A percentile compares a stretch with the other conserved stretches of the same genome.
Conservation (phyloP, 257 asterid genomes). For the Solanum pinnatisectum region DNA sequence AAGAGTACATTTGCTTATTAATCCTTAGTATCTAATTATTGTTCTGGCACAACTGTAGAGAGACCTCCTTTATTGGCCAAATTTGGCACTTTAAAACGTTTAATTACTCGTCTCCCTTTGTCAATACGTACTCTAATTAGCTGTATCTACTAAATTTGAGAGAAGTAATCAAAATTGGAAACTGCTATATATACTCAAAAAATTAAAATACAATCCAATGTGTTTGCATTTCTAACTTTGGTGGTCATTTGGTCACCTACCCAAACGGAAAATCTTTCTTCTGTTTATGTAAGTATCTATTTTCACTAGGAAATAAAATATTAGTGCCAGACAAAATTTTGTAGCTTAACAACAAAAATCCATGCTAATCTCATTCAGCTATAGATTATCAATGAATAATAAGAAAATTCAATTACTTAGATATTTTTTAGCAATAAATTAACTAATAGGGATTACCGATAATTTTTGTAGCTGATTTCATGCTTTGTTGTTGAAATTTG, state of each 20-base stretch:
- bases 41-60: not conserved
- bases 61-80: not conserved
- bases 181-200: not conserved
- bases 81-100: not conserved
- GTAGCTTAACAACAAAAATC: too few relatives aligned
- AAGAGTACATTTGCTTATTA: not conserved
- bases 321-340: not conserved
- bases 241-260: slow-evolving; percentile 20
- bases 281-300: not conserved
- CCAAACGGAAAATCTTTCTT: not conserved
- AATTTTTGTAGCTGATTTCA: not conserved
- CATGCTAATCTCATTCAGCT: too few relatives aligned
- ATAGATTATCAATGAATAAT: too few relatives aligned
- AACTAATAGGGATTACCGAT: too few relatives aligned
- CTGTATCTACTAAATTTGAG: not conserved
- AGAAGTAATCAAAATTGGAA: not conserved
- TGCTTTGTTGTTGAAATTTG: not conserved
- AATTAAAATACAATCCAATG: not conserved
- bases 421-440: too few relatives aligned
- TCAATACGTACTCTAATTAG: not conserved
- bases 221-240: not conserved
- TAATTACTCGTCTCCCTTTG: not conserved
- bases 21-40: not conserved
- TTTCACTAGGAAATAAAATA: not conserved
- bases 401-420: not conserved